phyloP scores from a whole-genome alignment of 805 yeast species.

The Starmerella stigmatis region DNA sequence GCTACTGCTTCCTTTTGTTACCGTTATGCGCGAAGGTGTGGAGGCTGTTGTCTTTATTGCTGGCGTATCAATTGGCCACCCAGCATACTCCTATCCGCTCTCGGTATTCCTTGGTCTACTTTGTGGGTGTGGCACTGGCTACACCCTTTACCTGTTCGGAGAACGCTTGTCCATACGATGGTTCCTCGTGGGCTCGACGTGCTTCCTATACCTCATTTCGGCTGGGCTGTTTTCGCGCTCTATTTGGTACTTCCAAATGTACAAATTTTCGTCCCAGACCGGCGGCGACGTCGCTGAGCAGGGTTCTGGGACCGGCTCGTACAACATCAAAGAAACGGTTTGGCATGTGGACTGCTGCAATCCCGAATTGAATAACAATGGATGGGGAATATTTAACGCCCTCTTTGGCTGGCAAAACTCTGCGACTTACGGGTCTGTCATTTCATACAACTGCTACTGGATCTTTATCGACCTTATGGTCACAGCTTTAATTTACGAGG shows the following conservation, averaged over 20 bases:
- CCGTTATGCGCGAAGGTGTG: conserved; percentile 91
- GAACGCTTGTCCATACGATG: conserved; percentile 72
- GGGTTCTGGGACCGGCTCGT: conserved; percentile 93
- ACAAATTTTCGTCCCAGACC: conserved; percentile 50
- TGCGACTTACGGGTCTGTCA: conserved; percentile 85
- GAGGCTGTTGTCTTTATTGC: conserved; percentile 95
- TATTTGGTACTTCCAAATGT: conserved; percentile 75
- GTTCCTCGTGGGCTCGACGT: conserved; percentile 77
- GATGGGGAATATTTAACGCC: conserved; percentile 96
- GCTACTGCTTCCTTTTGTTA: conserved; percentile 82
- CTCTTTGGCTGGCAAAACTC: conserved; percentile 95
- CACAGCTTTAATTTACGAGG: conserved; percentile 64
- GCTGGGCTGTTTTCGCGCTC: conserved; percentile 93
- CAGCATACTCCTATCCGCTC: conserved; percentile 72
- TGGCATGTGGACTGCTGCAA: conserved; percentile 98
- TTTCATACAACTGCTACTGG: conserved; percentile 88
- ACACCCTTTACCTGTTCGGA: conserved; percentile 68
- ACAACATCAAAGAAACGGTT: conserved; percentile 64
- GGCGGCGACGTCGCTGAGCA: conserved; percentile 94
- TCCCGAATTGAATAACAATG: conserved; percentile 63
- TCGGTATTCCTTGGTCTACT: conserved; percentile 83
- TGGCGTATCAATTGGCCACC: conserved; percentile 71
- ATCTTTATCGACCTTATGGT: conserved; percentile 47
- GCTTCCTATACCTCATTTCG: conserved; percentile 76
- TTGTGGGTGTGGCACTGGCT: conserved; percentile 68